Evolutionary conservation across 1,284 basidiomycete species (phyloP), one percentile per base, ranked within the genome.

Genomic region (Rhodotorula sp.): DNA sequence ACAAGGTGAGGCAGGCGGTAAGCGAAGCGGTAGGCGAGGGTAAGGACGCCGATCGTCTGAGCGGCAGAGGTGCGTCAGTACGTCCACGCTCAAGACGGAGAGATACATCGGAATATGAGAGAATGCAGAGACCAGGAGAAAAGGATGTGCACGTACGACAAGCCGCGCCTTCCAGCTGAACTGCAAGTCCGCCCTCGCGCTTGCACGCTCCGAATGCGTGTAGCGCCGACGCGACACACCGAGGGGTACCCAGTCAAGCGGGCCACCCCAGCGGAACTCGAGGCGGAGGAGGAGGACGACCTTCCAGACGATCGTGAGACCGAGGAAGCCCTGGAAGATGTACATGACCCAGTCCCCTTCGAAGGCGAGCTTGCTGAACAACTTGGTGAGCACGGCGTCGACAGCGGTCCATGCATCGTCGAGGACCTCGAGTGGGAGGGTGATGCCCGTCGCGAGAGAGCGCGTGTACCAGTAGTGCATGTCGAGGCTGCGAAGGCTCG

Each of bases 161-260:
- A 44, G 4, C 27, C 51, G 51, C 12, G 39, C 17, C 21, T 27
- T 36, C 61, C 61, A 63, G 13, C 15, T n/a, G 39, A 63, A 53
- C 15, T 13, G n/a, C n/a, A 51, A 29, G 36, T 63, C 61, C 32
- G 51, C 39, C 3, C 61, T n/a, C 39, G 34, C 15, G 51, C 61
- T 63, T 22, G 37, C 22, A 37, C 50, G 51, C 53, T 64, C 62
- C 32, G 62, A 64, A 8, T 56, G 53, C 15, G 53, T 56, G 6
- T 32, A n/a, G 22, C 50, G 41, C 21, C 62, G 39, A 21, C 53
- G n/a, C 53, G 41, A 34, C 4, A 64, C 17, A 9, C 62, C 53
- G 2, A 44, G 13, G 32, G 62, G 62, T 1, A 64, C 13, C 29
- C 29, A 25, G 3, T 29, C 39, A 7, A 10, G 5, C 41, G 53